Percentiles rank a stretch among this genome's conserved stretches.
phyloP scores from a whole-genome alignment of 2,329 filamentous ascomycete species.

The Cladobotryum mycophilum region DNA sequence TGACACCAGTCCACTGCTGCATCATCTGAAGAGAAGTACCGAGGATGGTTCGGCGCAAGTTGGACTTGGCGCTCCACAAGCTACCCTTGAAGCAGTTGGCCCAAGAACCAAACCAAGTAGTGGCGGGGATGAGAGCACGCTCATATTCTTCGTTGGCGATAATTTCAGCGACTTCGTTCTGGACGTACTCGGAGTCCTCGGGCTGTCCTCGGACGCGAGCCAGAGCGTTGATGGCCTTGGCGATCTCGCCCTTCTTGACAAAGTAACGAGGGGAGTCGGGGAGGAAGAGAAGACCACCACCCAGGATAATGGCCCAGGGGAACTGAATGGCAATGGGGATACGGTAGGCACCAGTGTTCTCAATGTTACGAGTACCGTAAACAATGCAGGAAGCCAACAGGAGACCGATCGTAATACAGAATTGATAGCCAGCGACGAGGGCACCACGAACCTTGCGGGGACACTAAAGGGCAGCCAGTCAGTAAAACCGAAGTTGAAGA shows the following conservation, averaged over 20 bases:
- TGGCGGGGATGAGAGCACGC: conserved; percentile 58
- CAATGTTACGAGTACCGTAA: conserved; percentile 60
- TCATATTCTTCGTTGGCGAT: conserved; percentile 88
- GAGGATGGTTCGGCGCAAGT: conserved; percentile 63
- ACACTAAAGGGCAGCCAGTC: conserved; percentile 24
- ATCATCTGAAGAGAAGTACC: conserved; percentile 74
- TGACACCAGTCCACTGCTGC: conserved; percentile 81
- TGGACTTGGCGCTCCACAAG: conserved; percentile 56
- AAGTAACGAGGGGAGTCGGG: conserved; percentile 83
- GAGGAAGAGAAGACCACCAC: conserved; percentile 63
- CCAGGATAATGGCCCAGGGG: conserved; percentile 72
- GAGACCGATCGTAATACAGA: conserved; percentile 75
- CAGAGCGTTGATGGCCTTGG: conserved; percentile 57
- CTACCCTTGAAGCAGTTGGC: conserved; percentile 60
- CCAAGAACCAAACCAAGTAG: conserved; percentile 64
- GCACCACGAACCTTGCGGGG: conserved; percentile 70
- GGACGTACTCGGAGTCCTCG: conserved; percentile 65
- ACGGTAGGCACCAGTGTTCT: conserved; percentile 63
- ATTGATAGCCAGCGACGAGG: conserved; percentile 77
- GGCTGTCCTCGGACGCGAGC: conserved; percentile 68
- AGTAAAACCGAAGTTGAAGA: conserved; percentile 3
- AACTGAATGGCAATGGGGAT: conserved; percentile 79
- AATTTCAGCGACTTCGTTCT: conserved; percentile 75
- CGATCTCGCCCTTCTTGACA: conserved; percentile 69
- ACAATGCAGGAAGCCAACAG: conserved; percentile 68